Evolutionary conservation across 2,329 filamentous ascomycete genomes (phyloP).

Genomic region (Dendrostoma leiphaemia): DNA sequence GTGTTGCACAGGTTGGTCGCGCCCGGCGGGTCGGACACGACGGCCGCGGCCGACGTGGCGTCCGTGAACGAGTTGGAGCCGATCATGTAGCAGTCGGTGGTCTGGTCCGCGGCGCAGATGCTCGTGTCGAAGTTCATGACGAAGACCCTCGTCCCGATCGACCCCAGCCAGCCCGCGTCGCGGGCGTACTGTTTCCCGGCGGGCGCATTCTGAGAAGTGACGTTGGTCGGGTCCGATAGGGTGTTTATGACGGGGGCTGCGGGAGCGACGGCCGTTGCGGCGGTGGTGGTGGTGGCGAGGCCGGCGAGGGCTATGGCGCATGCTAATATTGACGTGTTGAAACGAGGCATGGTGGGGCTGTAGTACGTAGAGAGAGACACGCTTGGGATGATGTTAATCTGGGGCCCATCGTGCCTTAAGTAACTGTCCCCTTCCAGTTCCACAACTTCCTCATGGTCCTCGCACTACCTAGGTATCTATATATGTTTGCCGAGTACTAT

Average conservation of each 20-base stretch:
- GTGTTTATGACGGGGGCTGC: background rate
- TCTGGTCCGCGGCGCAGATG: background rate
- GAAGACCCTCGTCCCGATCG: background rate
- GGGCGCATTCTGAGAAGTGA: background rate
- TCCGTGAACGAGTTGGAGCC: background rate
- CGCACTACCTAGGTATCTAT: no score
- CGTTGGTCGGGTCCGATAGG: background rate
- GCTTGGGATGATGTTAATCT: no score
- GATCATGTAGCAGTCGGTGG: background rate
- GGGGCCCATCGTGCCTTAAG: no score
- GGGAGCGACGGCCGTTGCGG: background rate
- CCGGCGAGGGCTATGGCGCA: background rate
- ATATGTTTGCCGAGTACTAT: no score
- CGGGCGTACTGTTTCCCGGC: background rate
- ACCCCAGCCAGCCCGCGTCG: background rate
- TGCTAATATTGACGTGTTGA: background rate
- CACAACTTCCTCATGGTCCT: no score
- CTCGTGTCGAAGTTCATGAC: constrained; percentile 2
- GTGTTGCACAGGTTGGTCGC: background rate
- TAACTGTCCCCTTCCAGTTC: no score
- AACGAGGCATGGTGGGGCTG: background rate
- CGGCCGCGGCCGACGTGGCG: background rate
- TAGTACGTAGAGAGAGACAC: no score
- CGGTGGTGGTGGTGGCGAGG: background rate
- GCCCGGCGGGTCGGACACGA: background rate